Base-by-base conservation (phyloP, 768 basidiomycete genomes). In the Tricholoma sp. region DNA sequence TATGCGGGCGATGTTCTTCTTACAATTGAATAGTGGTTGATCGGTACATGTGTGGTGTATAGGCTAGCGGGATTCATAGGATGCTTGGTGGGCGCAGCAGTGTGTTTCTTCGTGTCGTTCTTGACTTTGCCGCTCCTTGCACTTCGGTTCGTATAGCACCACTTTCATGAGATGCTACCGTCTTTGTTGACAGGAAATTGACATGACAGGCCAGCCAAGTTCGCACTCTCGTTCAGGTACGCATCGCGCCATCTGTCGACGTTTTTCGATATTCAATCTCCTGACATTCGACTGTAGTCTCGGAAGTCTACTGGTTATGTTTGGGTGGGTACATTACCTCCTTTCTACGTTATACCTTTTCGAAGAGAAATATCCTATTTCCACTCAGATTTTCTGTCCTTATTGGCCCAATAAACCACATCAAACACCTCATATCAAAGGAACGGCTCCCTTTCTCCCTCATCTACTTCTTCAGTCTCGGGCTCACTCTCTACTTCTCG, bases 221-320 rank as follows among this genome's bases (percentile, higher is more conserved):
- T 97, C 68, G 95, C 93, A 0, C 76, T 95, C 41, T 83, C 92
- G 1, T 92, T 95, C 71, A 93, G 90, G 82, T 86, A 65, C 43
- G 71, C 24, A 8, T 51, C 22, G 24, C 41, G 18, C 39, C 54
- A 16, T 47, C 29, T 22, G 19, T 32, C 32, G 11, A 24, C n/a
- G 21, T 46, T n/a, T 21, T 19, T 12, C 55, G 52, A 43, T 34
- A 57, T 46, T 59, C 57, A 60, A 52, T 53, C 45, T 49, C 53
- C 31, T 35, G 27, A 31, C 32, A 53, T 22, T 22, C 12, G 21
- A 45, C 49, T 45, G 19, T 66, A 92, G 91, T 66, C 74, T 96
- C 56, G 94, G 94, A 35, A 92, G 90, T 62, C 73, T 94, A 58
- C 83, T 99, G 29, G 95, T 98, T 70, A 98, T 99, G 96, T 86